Base-by-base conservation (phyloP, 352 stramenopile species). In the Globisporangium rhizosaccharum region DNA sequence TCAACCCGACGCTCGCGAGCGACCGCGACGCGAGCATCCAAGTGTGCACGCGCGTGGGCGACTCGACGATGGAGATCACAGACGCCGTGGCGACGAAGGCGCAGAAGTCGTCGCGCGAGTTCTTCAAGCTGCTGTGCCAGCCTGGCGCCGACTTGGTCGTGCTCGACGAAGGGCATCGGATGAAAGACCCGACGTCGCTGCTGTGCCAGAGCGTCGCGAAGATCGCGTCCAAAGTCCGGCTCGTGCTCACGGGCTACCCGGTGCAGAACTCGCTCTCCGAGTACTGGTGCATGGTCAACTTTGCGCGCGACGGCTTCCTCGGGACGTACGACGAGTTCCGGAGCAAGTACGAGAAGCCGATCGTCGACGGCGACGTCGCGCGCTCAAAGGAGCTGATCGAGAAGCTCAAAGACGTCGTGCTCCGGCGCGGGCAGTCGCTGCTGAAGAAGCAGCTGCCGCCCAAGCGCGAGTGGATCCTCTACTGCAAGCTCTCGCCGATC, bases 251-350 rank as follows among this genome's bases (percentile, higher is more conserved):
- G 17, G 96, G 96, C 3, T 98, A 97, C 41, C 96, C 96, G 2
- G 86, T 98, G 48, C 87, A 98, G 59, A 98, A 98, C 65, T 97
- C 96, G 55, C 63, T 98, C 28, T 86, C 86, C 1, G 88, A 96
- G 57, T 96, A 96, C 57, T 96, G 82, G 82, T 94, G 82, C 60
- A 95, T 96, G 85, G 84, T 96, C 12, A 91, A 95, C 66, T 96
- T 96, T 70, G 84, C 83, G 9, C 74, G 85, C 7, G 75, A 87
- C 6, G 67, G 68, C 2, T 93, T 88, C 36, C 48, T 97, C 30
- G 81, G 74, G 11, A 75, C 67, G 28, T 92, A 92, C 47, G 82
- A 96, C 0, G 61, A 71, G 25, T 96, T 96, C 46, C 85, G 90
- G 36, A 58, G 73, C 39, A 71, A 72, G 17, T 97, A 92, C 44